Evolutionary conservation across 2,329 filamentous ascomycete genomes (phyloP), one percentile per base, ranked within the genome.

Genomic region (Xylariaceae sp.): DNA sequence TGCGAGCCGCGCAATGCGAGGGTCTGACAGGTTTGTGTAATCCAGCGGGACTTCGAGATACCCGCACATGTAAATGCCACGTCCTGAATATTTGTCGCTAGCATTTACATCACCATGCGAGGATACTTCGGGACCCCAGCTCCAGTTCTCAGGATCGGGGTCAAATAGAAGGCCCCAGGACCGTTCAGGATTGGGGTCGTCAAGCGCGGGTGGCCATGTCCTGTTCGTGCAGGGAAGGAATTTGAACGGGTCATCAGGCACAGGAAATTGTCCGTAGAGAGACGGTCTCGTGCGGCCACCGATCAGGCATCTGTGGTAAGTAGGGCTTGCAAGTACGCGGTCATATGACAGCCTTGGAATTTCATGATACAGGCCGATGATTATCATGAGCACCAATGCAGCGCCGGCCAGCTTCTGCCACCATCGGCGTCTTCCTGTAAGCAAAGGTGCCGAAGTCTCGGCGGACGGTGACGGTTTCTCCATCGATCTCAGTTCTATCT

Each of bases 151-250:
- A 0, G 78, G 78, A 42, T 80, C 65, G 0, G 76, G 75, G 35
- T 80, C 76, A 55, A 76, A 80, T 0, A 75, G 70, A 6, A 58
- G 65, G 5, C 72, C 71, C 79, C 79, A 81, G 13, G 69, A 76
- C 9, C 56, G 51, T 10, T 71, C 66, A 0, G 77, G 70, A 3
- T 72, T 50, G 10, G 67, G 49, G 49, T 80, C 77, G 23, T 77
- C 73, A 13, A 80, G 72, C 1, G 69, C 63, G 0, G 79, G 78
- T 7, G 74, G 75, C 3, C 74, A n/a, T 0, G 75, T 77, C 6
- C 56, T 53, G 45, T 72, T 69, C 3, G 78, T 80, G 69, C 79
- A 81, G 2, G 79, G 78, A 1, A 80, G 68, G 64, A 80, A 77
- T 5, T 62, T 76, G 58, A 82, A 80, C 0, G 76, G 73, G 55